Evolutionary conservation across 2,329 filamentous ascomycete species (phyloP), one percentile per base, ranked within the genome.

Genomic region (Hymenoscyphus linearis): DNA sequence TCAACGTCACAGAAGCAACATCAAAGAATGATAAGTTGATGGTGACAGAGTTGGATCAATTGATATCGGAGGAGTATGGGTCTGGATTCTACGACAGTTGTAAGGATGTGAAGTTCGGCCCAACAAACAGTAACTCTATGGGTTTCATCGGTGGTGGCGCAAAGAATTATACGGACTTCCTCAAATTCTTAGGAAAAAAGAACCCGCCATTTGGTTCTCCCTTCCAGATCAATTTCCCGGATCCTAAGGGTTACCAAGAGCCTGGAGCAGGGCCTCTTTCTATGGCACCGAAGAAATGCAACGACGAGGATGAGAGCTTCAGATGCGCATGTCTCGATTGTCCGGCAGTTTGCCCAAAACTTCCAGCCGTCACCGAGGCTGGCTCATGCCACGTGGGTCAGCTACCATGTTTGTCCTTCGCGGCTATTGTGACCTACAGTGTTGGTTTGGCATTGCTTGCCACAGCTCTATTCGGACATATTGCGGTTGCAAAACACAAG

Each of bases 31-130:
- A 82, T 75, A 60, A 76, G 70, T 27, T 76, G 61, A 76, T 91
- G n/a, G 92, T 97, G 14, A 91, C 89, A 1, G 91, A 97, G 77
- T 78, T 99, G 25, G 93, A 97, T 72, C 93, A 97, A 71, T 79
- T 98, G 5, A 86, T 97, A 68, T 91, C 91, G 2, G 82, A 92
- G 60, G 81, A 89, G 58, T 98, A 96, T 73, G 93, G 91, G 52
- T 82, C 84, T 9, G 92, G 90, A 1, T 96, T 99, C 78, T 99
- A 93, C 74, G 84, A 96, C 75, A 99, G 95, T 77, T 99, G 95
- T 80, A 98, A 98, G 76, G 92, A 99, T 74, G 93, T 99, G 76
- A 99, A 99, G 73, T 97, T 98, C 71, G 95, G 95, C 37, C 89
- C 93, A 6, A 93, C 93, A 50, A 96, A 96, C 72, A 89, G 90